Base-by-base conservation (phyloP, 345 rosid genomes). In the Chamaenerion angustifolium region DNA sequence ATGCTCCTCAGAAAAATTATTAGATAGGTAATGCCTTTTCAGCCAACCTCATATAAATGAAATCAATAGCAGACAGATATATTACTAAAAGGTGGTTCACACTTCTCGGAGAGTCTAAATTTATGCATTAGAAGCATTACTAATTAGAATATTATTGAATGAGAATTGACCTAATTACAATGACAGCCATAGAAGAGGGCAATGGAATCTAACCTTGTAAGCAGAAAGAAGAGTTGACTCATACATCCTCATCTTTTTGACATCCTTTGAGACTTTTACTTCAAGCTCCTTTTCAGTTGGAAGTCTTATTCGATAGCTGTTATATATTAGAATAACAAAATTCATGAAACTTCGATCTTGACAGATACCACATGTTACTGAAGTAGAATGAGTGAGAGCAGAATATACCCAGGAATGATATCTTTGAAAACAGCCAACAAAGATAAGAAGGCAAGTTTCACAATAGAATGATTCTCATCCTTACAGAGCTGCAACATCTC, bases 221-320 rank as follows among this genome's bases (percentile, higher is more conserved):
- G 69, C 64, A 40, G 80, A 76, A 59, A 92, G 56, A 56, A 92
- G 79, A 23, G 84, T 80, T 19, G 96, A 84, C 67, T 92, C 96
- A 70, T 80, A 82, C 60, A 63, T 77, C 49, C 96, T 77, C 67
- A 76, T 82, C 78, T 84, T 92, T 69, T 83, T 84, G 54, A 87
- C 88, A 49, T 82, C 98, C 76, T 84, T 84, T 56, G 98, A 92
- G 62, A 92, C 76, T 69, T 87, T 92, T 96, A 87, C 87, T 79
- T 92, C 95, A 12, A 80, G 75, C 82, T 87, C 95, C 71, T 84
- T 92, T 27, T 87, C 98, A 56, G 94, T 87, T 40, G 98, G 94
- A 77, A 84, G 96, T 68, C 98, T 80, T 58, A 92, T 87, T 49
- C 96, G 86, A 56, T 92, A 92, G 49, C 98, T 92, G 81, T 50